These are phyloP conservation scores for Vitis hybrid DNA, from an alignment of 177 flowering plant genomes.

Conservation along the genomic window DNA sequence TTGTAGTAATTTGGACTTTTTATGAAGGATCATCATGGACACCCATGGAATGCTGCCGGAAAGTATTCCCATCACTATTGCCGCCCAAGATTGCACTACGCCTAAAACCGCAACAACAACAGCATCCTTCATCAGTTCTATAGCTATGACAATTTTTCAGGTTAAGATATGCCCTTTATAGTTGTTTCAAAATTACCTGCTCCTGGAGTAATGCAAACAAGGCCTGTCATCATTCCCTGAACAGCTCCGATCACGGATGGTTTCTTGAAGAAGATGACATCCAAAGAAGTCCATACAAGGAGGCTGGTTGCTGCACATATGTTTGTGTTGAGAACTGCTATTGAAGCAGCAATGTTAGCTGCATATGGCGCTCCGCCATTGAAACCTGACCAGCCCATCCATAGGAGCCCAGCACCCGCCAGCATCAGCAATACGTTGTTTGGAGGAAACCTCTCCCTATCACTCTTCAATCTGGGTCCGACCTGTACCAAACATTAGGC, in stretches of 20 bases:
- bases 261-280: constrained; percentile 67
- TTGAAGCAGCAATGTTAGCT: constrained; percentile 55
- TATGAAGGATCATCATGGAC: constrained; percentile 78
- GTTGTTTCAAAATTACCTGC: constrained; percentile 34
- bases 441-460: constrained; percentile 71
- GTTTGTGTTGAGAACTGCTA: constrained; percentile 72
- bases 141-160: neutral
- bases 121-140: neutral
- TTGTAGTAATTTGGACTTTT: constrained; percentile 54
- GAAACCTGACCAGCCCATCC: constrained; percentile 95
- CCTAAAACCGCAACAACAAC: constrained; percentile 30
- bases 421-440: constrained; percentile 73
- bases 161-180: neutral
- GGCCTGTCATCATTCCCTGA: constrained; percentile 79
- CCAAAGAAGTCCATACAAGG: constrained; percentile 69
- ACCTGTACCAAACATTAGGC: constrained; percentile 33
- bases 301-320: constrained; percentile 75
- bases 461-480: constrained; percentile 72
- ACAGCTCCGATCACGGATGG: constrained; percentile 78
- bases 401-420: constrained; percentile 72
- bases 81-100: constrained; percentile 80
- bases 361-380: constrained; percentile 82
- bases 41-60: constrained; percentile 80
- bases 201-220: constrained; percentile 69
- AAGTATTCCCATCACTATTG: constrained; percentile 65